These are phyloP conservation scores for Excoecaria agallocha DNA, from an alignment of 345 rosid genomes.

Conservation along the genomic window DNA sequence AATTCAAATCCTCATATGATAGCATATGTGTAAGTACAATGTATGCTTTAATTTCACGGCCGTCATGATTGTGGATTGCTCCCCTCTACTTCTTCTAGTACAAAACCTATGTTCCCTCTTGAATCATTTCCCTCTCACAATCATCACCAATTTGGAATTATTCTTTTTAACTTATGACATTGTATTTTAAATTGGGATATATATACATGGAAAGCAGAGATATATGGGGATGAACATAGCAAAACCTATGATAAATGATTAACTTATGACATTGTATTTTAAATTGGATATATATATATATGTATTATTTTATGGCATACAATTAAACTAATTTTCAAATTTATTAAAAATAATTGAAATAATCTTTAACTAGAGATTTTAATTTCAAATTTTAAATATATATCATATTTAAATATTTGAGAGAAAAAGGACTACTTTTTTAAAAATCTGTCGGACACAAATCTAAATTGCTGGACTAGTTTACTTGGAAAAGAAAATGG, in stretches of 20 bases:
- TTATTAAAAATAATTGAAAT: neutral
- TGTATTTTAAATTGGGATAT: neutral
- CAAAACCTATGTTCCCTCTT: neutral
- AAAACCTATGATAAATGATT: conserved; percentile 2
- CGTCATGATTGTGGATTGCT: conserved; percentile 9
- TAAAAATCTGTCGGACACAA: no score
- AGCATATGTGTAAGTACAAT: neutral
- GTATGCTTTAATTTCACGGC: conserved; percentile 8
- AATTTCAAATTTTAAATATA: no score
- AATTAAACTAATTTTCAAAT: neutral
- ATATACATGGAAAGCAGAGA: neutral
- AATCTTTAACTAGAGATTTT: no score
- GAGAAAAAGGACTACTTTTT: no score
- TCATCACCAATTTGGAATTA: neutral
- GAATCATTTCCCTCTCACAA: neutral
- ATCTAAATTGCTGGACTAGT: no score
- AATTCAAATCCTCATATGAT: neutral
- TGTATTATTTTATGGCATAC: no score
- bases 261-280: neutral
- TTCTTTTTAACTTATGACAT: no score
- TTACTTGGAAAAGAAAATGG: no score
- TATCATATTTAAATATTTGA: no score
- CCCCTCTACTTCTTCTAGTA: neutral
- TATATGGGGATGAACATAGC: neutral
- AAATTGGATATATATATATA: no score